Percentiles rank a stretch among this genome's conserved stretches.
Evolutionary conservation across 2,329 filamentous ascomycete genomes (phyloP).

Genomic region (Aspergillus novoparasiticus): DNA sequence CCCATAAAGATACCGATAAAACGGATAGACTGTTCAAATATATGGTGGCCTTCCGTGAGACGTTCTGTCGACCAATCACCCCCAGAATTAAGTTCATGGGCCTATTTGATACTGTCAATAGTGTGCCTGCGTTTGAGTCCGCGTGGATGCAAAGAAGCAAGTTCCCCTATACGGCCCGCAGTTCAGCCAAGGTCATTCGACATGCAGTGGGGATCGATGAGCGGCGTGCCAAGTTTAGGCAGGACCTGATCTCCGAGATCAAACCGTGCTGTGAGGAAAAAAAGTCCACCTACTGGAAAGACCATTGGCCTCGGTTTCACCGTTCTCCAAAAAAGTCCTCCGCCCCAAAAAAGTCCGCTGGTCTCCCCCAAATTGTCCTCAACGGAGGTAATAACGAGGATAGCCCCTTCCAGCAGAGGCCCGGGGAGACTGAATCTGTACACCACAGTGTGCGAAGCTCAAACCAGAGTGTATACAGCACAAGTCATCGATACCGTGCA

Average conservation of each 20-base stretch:
- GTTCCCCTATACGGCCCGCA: conserved; percentile 63
- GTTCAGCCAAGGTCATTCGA: conserved; percentile 57
- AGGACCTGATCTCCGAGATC: conserved; percentile 56
- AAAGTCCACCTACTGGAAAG: conserved; percentile 23
- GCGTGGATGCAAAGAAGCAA: conserved; percentile 73
- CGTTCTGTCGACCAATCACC: conserved; percentile 71
- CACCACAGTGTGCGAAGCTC: conserved; percentile 32
- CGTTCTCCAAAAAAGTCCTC: conserved; percentile 9
- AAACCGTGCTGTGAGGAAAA: conserved; percentile 33
- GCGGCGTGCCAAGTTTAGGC: conserved; percentile 60
- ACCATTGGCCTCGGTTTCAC: conserved; percentile 22
- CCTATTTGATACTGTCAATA: conserved; percentile 81
- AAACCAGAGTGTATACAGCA: conserved; percentile 20
- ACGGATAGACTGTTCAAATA: conserved; percentile 65
- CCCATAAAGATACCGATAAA: conserved; percentile 27
- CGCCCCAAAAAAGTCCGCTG: conserved; percentile 5
- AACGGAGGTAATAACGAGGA: conserved; percentile 26
- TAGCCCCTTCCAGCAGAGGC: conserved; percentile 12
- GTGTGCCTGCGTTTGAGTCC: conserved; percentile 74
- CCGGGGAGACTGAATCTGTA: conserved; percentile 28
- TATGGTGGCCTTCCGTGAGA: conserved; percentile 78
- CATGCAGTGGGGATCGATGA: conserved; percentile 63
- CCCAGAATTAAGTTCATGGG: conserved; percentile 73
- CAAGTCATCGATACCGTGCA: conserved; percentile 31
- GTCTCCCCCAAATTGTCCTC: conserved; percentile 35